Evolutionary conservation across 192 early-diverging fungal species (phyloP).

Genomic region (Coemansia pectinata): DNA sequence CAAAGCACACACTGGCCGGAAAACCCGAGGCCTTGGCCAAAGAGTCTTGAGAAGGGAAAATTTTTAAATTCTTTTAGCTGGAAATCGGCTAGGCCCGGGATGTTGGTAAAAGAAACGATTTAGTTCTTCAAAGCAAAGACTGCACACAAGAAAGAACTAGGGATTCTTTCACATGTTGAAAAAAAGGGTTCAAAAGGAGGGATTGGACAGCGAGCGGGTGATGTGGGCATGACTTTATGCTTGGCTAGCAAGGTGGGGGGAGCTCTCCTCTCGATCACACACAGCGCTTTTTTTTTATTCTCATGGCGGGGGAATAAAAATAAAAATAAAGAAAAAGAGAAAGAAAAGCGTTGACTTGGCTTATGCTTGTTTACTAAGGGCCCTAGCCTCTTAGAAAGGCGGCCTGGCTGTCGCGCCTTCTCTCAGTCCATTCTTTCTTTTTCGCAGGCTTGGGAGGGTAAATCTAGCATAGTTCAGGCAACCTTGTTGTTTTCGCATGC

Average conservation of each 20-base stretch:
- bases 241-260: not conserved
- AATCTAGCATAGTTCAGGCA: not conserved
- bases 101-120: not conserved
- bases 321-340: not conserved
- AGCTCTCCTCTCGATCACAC: not conserved
- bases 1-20: not conserved
- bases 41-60: not conserved
- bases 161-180: conserved; percentile 6
- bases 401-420: too few species aligned
- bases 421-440: too few species aligned
- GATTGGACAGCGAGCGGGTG: not conserved
- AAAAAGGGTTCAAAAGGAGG: not conserved
- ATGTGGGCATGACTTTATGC: not conserved
- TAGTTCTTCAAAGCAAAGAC: not conserved
- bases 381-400: not conserved
- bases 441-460: not conserved
- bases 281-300: not conserved
- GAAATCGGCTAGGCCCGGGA: not conserved
- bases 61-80: not conserved
- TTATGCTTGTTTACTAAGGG: not conserved
- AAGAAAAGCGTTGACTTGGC: not conserved
- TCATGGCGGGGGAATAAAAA: not conserved
- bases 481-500: not conserved
- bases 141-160: not conserved
- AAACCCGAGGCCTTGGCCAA: not conserved